Conservation (phyloP, 345 rosid species). For the Cardamine occulta region DNA sequence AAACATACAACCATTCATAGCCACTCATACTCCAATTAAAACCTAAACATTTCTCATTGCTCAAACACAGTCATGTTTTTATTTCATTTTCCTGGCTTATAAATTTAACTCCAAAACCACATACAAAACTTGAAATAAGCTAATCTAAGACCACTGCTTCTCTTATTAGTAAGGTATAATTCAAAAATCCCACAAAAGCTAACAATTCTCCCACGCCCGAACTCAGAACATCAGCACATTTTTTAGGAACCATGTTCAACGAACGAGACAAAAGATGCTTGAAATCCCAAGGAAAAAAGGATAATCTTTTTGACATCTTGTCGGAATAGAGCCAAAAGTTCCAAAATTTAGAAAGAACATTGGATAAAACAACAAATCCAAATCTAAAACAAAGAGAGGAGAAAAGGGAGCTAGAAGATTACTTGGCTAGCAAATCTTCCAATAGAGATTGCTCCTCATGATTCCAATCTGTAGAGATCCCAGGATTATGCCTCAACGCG, state of each 20-base stretch:
- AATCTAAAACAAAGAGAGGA: neutral
- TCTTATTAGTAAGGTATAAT: neutral
- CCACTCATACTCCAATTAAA: conserved; percentile 14
- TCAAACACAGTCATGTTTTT: neutral
- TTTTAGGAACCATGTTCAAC: conserved; percentile 10
- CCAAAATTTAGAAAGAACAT: neutral
- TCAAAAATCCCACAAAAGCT: neutral
- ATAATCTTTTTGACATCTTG: neutral
- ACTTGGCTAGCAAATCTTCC: conserved; percentile 76
- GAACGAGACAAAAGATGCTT: neutral
- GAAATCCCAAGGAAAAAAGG: conserved; percentile 16
- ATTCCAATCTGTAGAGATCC: conserved; percentile 69
- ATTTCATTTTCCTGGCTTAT: neutral
- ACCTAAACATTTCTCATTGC: neutral
- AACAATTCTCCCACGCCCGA: neutral
- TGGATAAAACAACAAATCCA: conserved; percentile 17
- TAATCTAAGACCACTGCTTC: conserved; percentile 9
- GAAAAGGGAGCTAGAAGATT: neutral
- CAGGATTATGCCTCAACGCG: conserved; percentile 68
- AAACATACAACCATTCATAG: neutral
- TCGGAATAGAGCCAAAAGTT: neutral
- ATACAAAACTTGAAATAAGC: conserved; percentile 1
- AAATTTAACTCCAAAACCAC: neutral
- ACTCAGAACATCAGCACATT: neutral
- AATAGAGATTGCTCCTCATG: conserved; percentile 69